Base-by-base conservation (phyloP, 1,139 yeast species). In the Hansenula lynferdii region DNA sequence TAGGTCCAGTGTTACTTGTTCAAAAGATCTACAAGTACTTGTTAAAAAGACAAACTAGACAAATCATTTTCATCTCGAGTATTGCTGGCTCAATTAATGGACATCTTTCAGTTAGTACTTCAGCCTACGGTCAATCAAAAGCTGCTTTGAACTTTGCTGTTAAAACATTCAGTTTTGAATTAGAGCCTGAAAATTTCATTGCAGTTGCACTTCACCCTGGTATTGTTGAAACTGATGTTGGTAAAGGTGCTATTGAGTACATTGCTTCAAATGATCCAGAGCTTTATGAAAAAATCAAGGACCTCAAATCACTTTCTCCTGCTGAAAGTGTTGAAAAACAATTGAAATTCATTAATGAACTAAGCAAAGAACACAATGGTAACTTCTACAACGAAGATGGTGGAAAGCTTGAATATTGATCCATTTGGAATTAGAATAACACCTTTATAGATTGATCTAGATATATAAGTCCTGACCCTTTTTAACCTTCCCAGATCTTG, bases 101-200 rank as follows among this genome's bases (percentile, higher is more conserved):
- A 10, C 18, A 14, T 18, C 14, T 46, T 15, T 37, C 52, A 8
- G 11, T 40, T 8, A 31, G 54, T n/a, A 14, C 28, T 8, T 17
- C 18, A 4, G 62, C 58, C 6, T 64, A 63, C 41, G 66, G 67
- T 9, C 45, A 45, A 20, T 58, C 67, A 12, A 64, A 64, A 39
- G 63, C 65, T 16, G 64, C 62, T 2, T 34, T 62, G 36, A 62
- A 62, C 44, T 54, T 45, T 29, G 33, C 53, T 5, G 48, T 47
- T 7, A 51, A 47, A 28, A 44, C 45, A n/a, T 36, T 62, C 26
- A 43, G 57, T 28, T 31, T 17, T 18, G 64, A 61, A 32, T 38
- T 51, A 15, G 38, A 42, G 20, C 39, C 23, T 1, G 58, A 61
- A 25, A 51, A 45, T 6, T 56, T 58, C 37, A 50, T 44, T 3